Evolutionary conservation across 768 basidiomycete species (phyloP), one percentile per base, ranked within the genome.

Genomic region (Cystofilobasidium bisporidii): DNA sequence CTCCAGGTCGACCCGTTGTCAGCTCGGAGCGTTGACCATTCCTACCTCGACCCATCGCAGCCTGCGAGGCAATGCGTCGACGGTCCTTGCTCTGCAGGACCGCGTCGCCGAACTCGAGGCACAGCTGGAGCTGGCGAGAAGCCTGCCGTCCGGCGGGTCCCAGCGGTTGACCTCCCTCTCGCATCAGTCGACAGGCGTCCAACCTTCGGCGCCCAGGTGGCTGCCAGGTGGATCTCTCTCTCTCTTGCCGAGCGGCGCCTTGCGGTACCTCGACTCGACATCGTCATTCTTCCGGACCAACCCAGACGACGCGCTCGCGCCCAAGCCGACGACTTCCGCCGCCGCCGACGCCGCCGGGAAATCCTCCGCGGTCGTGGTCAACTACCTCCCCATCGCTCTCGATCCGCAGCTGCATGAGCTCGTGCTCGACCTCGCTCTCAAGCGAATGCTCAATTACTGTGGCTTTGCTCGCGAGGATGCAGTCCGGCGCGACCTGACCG

Each of bases 261-360:
- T 57, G 20, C 56, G 56, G 18, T 57, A 57, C 33, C 56, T 6
- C 33, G 26, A 57, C 33, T 24, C 56, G 28, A 57, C 56, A 12
- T 57, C 56, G 5, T 57, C 56, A 4, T 57, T 57, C 56, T 57
- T 57, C 26, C 56, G 56, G 26, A 57, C 56, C 33, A 20, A 28
- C 14, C 22, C 56, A 12, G 22, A 6, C 28, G 56, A 20, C 18
- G 20, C 56, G 56, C 56, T 4, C 28, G 26, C 56, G 26, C 5
- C 56, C 5, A 6, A 20, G 18, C 17, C n/a, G n/a, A n/a, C n/a
- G n/a, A n/a, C 15, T 28, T 20, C 28, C 56, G 15, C 26, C 56
- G 26, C 56, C 26, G 20, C 20, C 33, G 28, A 28, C 33, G 28
- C 5, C 56, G 20, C 56, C 18, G n/a, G n/a, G n/a, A n/a, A n/a